Evolutionary conservation across 179 eudicot species (phyloP), one percentile per base, ranked within the genome.

Genomic region (Silene noctiflora): DNA sequence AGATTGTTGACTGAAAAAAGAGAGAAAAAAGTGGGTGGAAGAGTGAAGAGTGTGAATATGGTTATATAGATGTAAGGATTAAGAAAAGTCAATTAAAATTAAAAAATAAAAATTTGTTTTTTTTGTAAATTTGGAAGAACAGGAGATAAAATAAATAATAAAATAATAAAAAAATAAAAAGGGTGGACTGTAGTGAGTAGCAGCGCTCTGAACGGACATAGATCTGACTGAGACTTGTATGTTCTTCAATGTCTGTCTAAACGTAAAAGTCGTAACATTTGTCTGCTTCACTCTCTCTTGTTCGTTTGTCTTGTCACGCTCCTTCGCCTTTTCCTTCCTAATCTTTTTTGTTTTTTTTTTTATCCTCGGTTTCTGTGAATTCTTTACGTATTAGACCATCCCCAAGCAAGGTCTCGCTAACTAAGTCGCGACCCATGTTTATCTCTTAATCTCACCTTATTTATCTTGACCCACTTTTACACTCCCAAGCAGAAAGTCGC

Each of bases 241-340:
- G 53, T 29, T 39, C 25, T 66, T 64, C 72, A 64, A 79, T 71
- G 71, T 72, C 35, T 71, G 71, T 72, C 35, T 12, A 21, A 20
- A 81, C 80, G 83, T 51, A 81, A 81, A 81, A 76, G 77, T 81
- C 80, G 80, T 77, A 72, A 76, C 65, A 61, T 81, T 66, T 72
- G 83, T 77, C 83, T 67, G 71, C 77, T 62, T 68, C 83, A 76
- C 77, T 72, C 80, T 31, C 71, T 22, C 13, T 17, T 9, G 7
- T 29, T 0, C 11, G 29, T 35, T 25, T 55, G 59, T 67, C 4
- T 4, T 14, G 0, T 56, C 77, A 76, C 80, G 77, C 83, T 59
- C 22, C 0, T 13, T 19, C 7, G 13, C 11, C 29, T 14, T 29
- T 48, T 66, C n/a, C n/a, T n/a, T 27, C 14, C n/a, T 48, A 20